A percentile compares a stretch with the other conserved stretches of the same genome.
phyloP scores from a whole-genome alignment of 140 eudicot species.

The Flaveria floridana region DNA sequence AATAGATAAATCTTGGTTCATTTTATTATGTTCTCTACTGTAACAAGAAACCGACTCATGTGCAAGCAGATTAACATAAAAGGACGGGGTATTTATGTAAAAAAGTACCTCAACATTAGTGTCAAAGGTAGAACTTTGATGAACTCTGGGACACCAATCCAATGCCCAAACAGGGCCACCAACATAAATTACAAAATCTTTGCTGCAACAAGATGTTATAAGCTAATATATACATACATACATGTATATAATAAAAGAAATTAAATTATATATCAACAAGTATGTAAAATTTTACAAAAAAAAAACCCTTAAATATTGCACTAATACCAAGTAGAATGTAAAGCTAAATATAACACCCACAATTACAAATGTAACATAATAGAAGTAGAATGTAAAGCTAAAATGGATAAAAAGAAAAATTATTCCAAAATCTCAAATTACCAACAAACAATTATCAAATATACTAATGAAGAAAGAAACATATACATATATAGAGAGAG shows the following conservation, averaged over 20 bases:
- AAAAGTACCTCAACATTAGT: conserved; percentile 62
- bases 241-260: neutral
- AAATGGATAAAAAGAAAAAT: neutral
- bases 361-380: neutral
- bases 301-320: neutral
- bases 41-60: neutral
- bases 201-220: conserved; percentile 60
- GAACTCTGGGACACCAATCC: conserved; percentile 92
- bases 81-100: neutral
- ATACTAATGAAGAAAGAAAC: conserved; percentile 1
- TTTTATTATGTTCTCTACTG: neutral
- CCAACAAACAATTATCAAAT: conserved; percentile 5
- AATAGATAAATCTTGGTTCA: neutral
- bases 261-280: conserved; percentile 1
- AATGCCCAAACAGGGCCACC: conserved; percentile 91
- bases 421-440: neutral
- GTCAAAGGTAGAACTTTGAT: conserved; percentile 37
- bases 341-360: neutral
- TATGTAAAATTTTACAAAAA: neutral
- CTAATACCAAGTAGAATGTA: neutral
- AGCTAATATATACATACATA: conserved; percentile 22
- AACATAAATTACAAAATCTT: conserved; percentile 79
- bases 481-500: no score
- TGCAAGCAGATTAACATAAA: conserved; percentile 9
- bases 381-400: neutral